Evolutionary conservation across 2,329 filamentous ascomycete genomes (phyloP).

Genomic region (Colletotrichum sp.): DNA sequence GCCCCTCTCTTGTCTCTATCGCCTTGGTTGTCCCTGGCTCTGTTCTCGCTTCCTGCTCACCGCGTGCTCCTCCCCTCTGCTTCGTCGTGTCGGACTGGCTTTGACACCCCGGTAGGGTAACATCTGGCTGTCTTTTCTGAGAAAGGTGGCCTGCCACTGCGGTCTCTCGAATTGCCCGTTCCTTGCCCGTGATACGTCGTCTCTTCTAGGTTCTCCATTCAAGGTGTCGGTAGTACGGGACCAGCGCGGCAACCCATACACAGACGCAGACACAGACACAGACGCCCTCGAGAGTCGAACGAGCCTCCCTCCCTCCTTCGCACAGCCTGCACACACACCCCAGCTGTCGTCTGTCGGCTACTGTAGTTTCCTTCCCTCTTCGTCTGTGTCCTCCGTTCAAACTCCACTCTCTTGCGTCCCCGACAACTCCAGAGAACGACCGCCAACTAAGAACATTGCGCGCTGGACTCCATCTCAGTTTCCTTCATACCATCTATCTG

Average conservation of each 20-base stretch:
- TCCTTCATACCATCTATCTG: slow-evolving; percentile 19
- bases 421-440: not conserved
- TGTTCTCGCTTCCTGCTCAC: not conserved
- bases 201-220: not conserved
- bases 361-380: not conserved
- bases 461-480: slow-evolving; percentile 15
- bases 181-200: not conserved
- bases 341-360: not conserved
- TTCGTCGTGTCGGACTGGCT: not conserved
- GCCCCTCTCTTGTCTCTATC: not conserved
- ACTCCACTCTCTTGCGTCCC: slow-evolving; percentile 8
- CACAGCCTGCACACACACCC: not conserved
- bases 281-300: not conserved
- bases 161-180: not conserved
- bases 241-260: slow-evolving; percentile 1
- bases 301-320: not conserved
- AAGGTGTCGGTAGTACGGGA: not conserved
- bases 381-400: not conserved
- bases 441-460: not conserved
- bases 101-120: not conserved
- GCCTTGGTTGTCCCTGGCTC: not conserved
- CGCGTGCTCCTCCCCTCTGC: not conserved
- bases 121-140: not conserved
- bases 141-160: not conserved
- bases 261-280: not conserved